Percentiles rank a stretch among this genome's conserved stretches.
phyloP scores from a whole-genome alignment of 345 rosid genomes.

The Salix caprea region DNA sequence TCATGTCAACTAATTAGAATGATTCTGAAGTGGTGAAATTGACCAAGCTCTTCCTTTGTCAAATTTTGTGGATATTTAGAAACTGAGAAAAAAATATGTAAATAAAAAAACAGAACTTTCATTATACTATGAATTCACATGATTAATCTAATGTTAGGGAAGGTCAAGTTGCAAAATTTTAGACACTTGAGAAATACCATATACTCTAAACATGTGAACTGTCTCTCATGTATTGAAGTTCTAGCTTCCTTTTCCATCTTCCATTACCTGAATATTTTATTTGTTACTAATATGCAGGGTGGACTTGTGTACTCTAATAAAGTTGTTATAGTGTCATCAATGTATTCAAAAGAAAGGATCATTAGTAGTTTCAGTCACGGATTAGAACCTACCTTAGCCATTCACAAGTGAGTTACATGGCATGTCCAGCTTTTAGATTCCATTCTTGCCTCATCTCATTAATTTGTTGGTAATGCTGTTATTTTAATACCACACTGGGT shows the following conservation, averaged over 20 bases:
- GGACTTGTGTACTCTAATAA: constrained; percentile 77
- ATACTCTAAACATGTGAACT: not conserved
- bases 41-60: too few relatives aligned
- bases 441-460: not conserved
- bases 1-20: too few relatives aligned
- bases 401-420: constrained; percentile 41
- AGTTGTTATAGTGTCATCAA: constrained; percentile 51
- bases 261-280: constrained; percentile 2
- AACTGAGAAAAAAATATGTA: too few relatives aligned
- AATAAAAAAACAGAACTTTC: too few relatives aligned
- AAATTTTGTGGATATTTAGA: too few relatives aligned
- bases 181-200: not conserved
- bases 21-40: too few relatives aligned
- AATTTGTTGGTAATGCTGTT: constrained; percentile 4
- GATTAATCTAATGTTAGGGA: not conserved
- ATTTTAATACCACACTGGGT: not conserved
- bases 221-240: not conserved
- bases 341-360: constrained; percentile 47
- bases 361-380: constrained; percentile 46
- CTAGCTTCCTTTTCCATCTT: not conserved
- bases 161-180: too few relatives aligned
- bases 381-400: constrained; percentile 50
- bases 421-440: not conserved
- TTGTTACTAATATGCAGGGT: constrained; percentile 49
- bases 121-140: too few relatives aligned